Evolutionary conservation across 179 eudicot species (phyloP), one percentile per base, ranked within the genome.

Genomic region (Gypsophila paniculata): DNA sequence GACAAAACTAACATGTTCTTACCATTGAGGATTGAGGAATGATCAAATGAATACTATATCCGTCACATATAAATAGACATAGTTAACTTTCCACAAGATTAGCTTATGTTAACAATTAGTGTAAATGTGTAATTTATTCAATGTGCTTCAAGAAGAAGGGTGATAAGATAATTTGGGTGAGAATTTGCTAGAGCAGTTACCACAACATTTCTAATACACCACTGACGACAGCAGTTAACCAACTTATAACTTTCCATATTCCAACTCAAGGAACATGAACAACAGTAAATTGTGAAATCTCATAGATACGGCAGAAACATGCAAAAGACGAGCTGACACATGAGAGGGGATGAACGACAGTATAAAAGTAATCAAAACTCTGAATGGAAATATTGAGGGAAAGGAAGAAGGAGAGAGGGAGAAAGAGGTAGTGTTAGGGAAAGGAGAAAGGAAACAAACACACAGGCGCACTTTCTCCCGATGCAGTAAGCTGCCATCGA

Each of bases 371-470:
- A 52, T 29, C 60, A 68, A 26, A 68, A 52, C 57, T 68, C 71
- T 34, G 71, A 68, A 68, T 51, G 71, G 71, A 17, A 68, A 81
- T 86, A 74, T 59, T 83, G 89, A 85, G 77, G 84, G 80, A 61
- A 82, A 85, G 81, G 86, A 77, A 82, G 87, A 82, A 80, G 34
- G 70, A 80, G 75, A 69, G 84, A 77, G 88, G 92, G 80, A 84
- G 89, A 84, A 85, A 86, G 92, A 90, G 97, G 88, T 76, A 89
- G 99, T 80, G 91, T 86, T 91, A 88, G 89, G 97, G 80, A 85
- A 95, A 82, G 95, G 96, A 95, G 93, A 94, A 91, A 95, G 86
- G 83, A 95, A 78, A 95, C 99, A 92, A 95, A 95, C 99, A 92
- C 94, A 84, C 95, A 88, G 85, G 91, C 83, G 96, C 91, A 86